These are phyloP conservation scores for Kurtzmaniella fragi DNA, from an alignment of 805 yeast species.

Conservation along the genomic window DNA sequence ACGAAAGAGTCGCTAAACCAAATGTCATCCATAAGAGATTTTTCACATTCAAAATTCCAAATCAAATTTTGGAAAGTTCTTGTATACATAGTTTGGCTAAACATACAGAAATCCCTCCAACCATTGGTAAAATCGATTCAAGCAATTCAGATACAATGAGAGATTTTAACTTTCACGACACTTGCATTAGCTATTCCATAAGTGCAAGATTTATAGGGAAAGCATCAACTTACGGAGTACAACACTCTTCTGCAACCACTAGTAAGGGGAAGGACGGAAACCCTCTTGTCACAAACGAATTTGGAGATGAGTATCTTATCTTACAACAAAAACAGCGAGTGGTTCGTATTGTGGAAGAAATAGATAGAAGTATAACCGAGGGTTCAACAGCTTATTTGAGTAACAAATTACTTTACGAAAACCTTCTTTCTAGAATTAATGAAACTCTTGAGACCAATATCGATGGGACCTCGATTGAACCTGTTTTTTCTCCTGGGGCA, in stretches of 20 bases:
- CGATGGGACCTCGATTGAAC: too few relatives aligned
- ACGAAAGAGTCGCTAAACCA: slow-evolving; percentile 7
- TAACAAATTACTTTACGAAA: slow-evolving; percentile 14
- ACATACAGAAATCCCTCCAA: slow-evolving; percentile 34
- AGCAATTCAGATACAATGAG: slow-evolving; percentile 8
- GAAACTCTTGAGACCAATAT: slow-evolving; percentile 17
- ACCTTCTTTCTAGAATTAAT: slow-evolving; percentile 19
- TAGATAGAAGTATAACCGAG: too few relatives aligned
- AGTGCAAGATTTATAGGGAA: slow-evolving; percentile 34
- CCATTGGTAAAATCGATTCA: slow-evolving; percentile 17
- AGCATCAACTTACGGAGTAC: slow-evolving; percentile 21
- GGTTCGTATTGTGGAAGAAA: slow-evolving; percentile 18
- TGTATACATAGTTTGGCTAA: slow-evolving; percentile 26
- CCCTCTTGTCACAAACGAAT: slow-evolving; percentile 21
- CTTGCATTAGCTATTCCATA: slow-evolving; percentile 27
- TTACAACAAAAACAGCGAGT: slow-evolving; percentile 23
- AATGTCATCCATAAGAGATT: slow-evolving; percentile 27
- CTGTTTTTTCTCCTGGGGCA: too few relatives aligned
- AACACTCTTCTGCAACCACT: too few relatives aligned
- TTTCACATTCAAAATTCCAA: slow-evolving; percentile 38
- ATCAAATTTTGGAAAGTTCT: slow-evolving; percentile 30
- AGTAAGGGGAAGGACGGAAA: slow-evolving; percentile 9
- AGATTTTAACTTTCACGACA: slow-evolving; percentile 24
- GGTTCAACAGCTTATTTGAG: too few relatives aligned
- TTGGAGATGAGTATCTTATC: slow-evolving; percentile 37